Percentiles rank a stretch among this genome's conserved stretches.
These are phyloP conservation scores for Aschersonia sp. DNA, from an alignment of 2,329 filamentous ascomycete genomes.

Conservation along the genomic window DNA sequence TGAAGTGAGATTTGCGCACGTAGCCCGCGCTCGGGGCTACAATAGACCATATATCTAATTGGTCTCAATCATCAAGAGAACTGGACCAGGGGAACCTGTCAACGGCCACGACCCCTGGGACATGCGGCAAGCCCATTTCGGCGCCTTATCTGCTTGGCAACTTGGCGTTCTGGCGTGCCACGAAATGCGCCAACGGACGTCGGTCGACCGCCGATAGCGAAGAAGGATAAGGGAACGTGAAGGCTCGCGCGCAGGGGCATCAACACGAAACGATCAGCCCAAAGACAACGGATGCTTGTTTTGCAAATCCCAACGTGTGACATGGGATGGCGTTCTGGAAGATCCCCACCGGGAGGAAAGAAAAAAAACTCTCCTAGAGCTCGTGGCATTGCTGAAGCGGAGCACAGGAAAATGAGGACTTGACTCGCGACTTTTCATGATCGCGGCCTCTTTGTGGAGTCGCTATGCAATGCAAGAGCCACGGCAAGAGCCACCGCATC, in stretches of 20 bases:
- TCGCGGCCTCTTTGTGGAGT: not conserved
- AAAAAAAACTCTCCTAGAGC: not conserved
- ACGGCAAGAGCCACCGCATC: not conserved
- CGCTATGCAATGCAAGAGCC: not conserved
- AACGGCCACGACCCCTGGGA: not conserved
- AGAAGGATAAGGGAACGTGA: not conserved
- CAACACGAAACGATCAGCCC: not conserved
- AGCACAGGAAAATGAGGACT: not conserved
- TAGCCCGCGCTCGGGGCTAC: not conserved
- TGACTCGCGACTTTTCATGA: not conserved
- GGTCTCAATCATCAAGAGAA: not conserved
- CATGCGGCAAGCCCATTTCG: not conserved
- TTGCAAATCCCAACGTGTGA: no score
- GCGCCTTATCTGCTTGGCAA: not conserved
- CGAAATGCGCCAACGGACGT: not conserved
- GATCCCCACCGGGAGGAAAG: not conserved
- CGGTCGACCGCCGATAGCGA: no score
- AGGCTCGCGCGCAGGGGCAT: not conserved
- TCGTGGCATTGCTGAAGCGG: not conserved
- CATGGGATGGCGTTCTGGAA: no score
- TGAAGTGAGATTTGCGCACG: no score
- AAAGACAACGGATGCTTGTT: no score
- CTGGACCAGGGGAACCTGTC: not conserved
- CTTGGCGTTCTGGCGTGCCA: not conserved
- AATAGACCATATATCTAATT: not conserved